These are phyloP conservation scores for Psilocybe tampanensis DNA, from an alignment of 768 basidiomycete species.

Conservation along the genomic window DNA sequence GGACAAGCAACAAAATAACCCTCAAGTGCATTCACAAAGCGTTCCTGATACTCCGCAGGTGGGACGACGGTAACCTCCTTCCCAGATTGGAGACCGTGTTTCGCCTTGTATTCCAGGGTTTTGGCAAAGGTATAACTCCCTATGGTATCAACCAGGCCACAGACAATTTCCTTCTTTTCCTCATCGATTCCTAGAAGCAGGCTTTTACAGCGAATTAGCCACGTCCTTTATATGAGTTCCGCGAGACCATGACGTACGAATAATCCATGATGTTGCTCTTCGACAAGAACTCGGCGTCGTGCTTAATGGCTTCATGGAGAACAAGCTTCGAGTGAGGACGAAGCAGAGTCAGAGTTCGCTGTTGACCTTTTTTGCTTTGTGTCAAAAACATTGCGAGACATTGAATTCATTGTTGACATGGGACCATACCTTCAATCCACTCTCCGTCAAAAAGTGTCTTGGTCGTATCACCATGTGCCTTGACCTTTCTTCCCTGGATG, in stretches of 20 bases:
- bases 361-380: conserved; percentile 49
- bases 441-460: conserved; percentile 80
- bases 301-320: conserved; percentile 65
- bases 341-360: conserved; percentile 63
- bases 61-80: conserved; percentile 81
- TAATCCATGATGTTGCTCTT: conserved; percentile 88
- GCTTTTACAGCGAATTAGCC: conserved; percentile 31
- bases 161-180: conserved; percentile 65
- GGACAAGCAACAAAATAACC: conserved; percentile 79
- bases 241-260: conserved; percentile 54
- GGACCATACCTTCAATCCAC: conserved; percentile 72
- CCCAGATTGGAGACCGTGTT: conserved; percentile 68
- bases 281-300: conserved; percentile 74
- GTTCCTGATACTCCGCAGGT: conserved; percentile 76
- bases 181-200: conserved; percentile 76
- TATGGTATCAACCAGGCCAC: conserved; percentile 85
- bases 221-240: not conserved
- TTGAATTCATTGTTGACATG: not conserved
- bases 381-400: not conserved
- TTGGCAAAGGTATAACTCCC: conserved; percentile 88
- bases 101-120: conserved; percentile 85
- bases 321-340: conserved; percentile 75
- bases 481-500: conserved; percentile 76
- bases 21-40: conserved; percentile 73
- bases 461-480: conserved; percentile 43